Evolutionary conservation across 257 asterid genomes (phyloP), one percentile per base, ranked within the genome.

Genomic region (Lantana camara): DNA sequence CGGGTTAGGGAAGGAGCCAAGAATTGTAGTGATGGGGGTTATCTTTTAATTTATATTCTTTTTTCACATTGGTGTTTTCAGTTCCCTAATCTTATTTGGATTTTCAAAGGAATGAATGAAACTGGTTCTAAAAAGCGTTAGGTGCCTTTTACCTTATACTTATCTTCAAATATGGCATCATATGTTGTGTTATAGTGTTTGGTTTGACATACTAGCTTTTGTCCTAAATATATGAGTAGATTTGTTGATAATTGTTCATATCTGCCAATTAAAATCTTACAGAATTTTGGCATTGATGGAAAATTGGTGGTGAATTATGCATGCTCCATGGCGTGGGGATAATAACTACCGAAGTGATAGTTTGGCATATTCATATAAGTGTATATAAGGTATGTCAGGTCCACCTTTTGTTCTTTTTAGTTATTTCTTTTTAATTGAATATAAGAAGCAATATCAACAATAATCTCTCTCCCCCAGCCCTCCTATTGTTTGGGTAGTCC

Each of bases 271-370:
- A 29, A 68, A 14, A 34, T 49, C 21, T 51, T 80, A 80, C 96
- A 93, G 97, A 93, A 88, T 79, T 93, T 93, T 58, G 95, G 97
- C 46, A 67, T 87, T 73, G 95, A 93, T 68, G 97, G 99, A 19
- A 90, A 90, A 74, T 73, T 93, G 85, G 88, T 93, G 72, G 95
- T 93, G 57, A 90, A 93, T 52, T 93, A 93, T 64, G 97, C 99
- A 2, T 87, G 85, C 80, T 90, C 99, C 68, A 90, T 93, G 99
- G 99, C 97, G 7, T 93, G 99, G 99, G 99, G 99, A 17, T 93
- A 73, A 87, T 46, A 52, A 29, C 72, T 32, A 30, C 12, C 66
- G 15, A 29, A 63, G 63, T 40, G 57, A 14, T 59, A 73, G 60
- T 56, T 21, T 59, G 32, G 23, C 47, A 65, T 62, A 45, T 63